Evolutionary conservation across 106 monocot species (phyloP).

Genomic region (Dioscorea alata): DNA sequence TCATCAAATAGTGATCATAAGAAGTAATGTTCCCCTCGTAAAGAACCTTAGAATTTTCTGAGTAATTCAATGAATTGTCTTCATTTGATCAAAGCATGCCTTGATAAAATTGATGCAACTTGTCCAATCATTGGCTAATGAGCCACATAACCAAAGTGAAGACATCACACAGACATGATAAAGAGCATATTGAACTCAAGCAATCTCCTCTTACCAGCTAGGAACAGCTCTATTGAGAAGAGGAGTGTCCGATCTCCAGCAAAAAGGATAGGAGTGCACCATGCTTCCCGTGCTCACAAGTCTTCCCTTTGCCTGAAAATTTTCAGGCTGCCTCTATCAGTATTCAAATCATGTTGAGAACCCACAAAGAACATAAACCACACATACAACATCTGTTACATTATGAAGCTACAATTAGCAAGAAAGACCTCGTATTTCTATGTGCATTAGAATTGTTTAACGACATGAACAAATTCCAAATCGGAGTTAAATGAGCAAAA

Average conservation of each 20-base stretch:
- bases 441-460: no score
- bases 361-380: neutral
- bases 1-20: no score
- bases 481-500: no score
- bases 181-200: neutral
- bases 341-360: neutral
- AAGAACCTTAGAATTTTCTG: no score
- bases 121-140: neutral
- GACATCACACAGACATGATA: neutral
- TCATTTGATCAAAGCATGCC: no score
- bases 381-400: neutral
- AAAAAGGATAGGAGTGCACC: constrained; percentile 91
- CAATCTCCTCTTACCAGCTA: constrained; percentile 64
- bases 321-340: neutral
- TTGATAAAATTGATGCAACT: no score
- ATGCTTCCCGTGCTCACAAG: constrained; percentile 80
- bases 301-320: constrained; percentile 74
- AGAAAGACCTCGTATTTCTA: no score
- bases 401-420: no score
- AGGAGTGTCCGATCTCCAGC: constrained; percentile 98
- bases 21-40: no score
- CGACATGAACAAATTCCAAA: no score
- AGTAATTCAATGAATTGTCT: no score
- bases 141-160: neutral
- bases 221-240: constrained; percentile 91